These are phyloP conservation scores for Stygiomarasmius scandens DNA, from an alignment of 1,284 basidiomycete genomes.

Conservation along the genomic window DNA sequence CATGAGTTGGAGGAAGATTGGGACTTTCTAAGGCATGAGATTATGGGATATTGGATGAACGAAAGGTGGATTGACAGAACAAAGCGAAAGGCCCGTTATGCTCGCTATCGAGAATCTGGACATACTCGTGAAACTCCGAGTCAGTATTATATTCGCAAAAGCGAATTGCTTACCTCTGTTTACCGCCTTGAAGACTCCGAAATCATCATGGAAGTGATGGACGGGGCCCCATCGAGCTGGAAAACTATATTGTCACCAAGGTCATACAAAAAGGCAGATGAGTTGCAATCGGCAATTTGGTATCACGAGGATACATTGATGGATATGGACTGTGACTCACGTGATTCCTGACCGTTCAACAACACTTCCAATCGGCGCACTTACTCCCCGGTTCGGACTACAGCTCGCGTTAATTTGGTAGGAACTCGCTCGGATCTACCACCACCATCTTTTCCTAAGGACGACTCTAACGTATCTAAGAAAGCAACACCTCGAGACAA, in stretches of 20 bases:
- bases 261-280: slow-evolving; percentile 11
- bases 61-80: neutral
- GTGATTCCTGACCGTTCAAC: slow-evolving; percentile 6
- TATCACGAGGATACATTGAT: slow-evolving; percentile 23
- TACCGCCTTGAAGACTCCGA: slow-evolving; percentile 17
- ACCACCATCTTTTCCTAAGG: slow-evolving; percentile 27
- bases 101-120: slow-evolving; percentile 23
- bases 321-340: slow-evolving; percentile 20
- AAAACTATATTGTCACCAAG: slow-evolving; percentile 22
- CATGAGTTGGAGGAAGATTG: neutral
- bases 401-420: neutral
- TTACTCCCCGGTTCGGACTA: too few species aligned
- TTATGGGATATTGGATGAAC: neutral
- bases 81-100: neutral
- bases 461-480: slow-evolving; percentile 29
- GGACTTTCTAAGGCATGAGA: neutral
- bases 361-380: slow-evolving; percentile 1
- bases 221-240: slow-evolving; percentile 26
- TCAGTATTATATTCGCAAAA: slow-evolving; percentile 19
- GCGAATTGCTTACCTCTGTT: slow-evolving; percentile 8
- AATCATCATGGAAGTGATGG: slow-evolving; percentile 25
- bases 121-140: slow-evolving; percentile 19
- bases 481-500: slow-evolving; percentile 28
- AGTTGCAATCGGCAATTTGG: slow-evolving; percentile 22
- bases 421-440: neutral